Base-by-base conservation (phyloP, 2,329 filamentous ascomycete genomes). In the Tolypocladium paradoxum region DNA sequence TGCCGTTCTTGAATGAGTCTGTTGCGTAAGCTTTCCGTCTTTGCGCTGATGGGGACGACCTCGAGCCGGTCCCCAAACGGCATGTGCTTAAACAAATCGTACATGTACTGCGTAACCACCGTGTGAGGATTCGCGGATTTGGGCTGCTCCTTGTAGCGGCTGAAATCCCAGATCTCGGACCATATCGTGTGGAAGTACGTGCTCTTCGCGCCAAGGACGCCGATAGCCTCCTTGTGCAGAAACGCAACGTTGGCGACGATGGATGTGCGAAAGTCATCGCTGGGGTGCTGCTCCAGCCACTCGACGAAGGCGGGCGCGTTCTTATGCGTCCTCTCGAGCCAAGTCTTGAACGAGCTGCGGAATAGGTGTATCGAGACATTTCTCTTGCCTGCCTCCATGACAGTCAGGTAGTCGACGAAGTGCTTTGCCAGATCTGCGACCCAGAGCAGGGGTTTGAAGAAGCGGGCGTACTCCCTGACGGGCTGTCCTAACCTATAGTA, bases 401-500 rank as follows among this genome's bases (percentile, higher is more conserved):
- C 49, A 3, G 68, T 64, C 48, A 87, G 71, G 58, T 78, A 93
- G 56, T 90, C 85, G 1, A 90, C 74, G 27, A 87, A 76, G 60
- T 90, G 82, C 62, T 91, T 92, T 0, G 79, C 75, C 0, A 93
- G 70, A 51, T 85, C 76, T 0, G 82, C 84, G 1, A 91, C 67
- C 87, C 87, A 93, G 0, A 83, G 55, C 56, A 90, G 92, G 0
- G 80, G 75, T 0, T 68, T 49, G 54, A 84, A 78, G 59, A 84
- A 90, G 2, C 81, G 69, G 12, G 55, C 56, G 60, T 93, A 95
- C 37, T 83, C 81, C 0, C 56, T 31, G 0, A 81, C 73, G 0
- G 88, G 85, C 0, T 51, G 64, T 2, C 64, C 64, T 0, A 95
- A 66, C 11, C 74, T 74, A 62, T 90, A 93, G 72, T 84, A 92